These are phyloP conservation scores for Rhodocollybia butyracea DNA, from an alignment of 768 basidiomycete genomes.

Conservation along the genomic window DNA sequence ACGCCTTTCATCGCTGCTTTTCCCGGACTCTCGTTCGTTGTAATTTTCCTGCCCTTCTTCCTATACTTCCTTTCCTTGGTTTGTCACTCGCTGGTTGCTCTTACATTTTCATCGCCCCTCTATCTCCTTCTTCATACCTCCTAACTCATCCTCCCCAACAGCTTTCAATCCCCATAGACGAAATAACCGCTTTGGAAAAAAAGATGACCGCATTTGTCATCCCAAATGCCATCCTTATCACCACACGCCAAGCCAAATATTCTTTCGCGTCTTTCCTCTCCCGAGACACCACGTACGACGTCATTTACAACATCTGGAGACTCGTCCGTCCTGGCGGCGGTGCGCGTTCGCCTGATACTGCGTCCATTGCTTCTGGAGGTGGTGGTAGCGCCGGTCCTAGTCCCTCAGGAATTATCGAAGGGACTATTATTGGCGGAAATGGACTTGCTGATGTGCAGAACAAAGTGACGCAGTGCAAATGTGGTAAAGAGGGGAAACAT, in stretches of 20 bases:
- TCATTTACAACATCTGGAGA: slow-evolving; percentile 94
- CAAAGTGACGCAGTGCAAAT: slow-evolving; percentile 72
- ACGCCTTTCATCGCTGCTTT: neutral
- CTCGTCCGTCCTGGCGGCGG: slow-evolving; percentile 70
- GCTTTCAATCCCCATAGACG: slow-evolving; percentile 86
- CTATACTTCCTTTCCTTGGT: too few species aligned
- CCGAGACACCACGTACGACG: slow-evolving; percentile 93
- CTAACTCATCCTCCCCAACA: slow-evolving; percentile 24
- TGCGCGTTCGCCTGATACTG: slow-evolving; percentile 17
- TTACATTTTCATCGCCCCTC: neutral
- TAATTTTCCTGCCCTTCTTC: neutral
- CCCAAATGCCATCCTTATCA: slow-evolving; percentile 91
- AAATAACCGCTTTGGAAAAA: slow-evolving; percentile 87
- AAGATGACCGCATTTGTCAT: slow-evolving; percentile 98
- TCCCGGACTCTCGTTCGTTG: neutral
- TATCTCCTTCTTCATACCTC: neutral
- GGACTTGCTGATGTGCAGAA: slow-evolving; percentile 19
- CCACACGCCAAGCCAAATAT: slow-evolving; percentile 81
- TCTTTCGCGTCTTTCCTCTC: slow-evolving; percentile 96
- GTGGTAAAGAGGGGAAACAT: slow-evolving; percentile 69
- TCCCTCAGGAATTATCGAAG: slow-evolving; percentile 15
- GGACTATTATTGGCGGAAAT: slow-evolving; percentile 16
- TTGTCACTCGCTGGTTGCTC: too few species aligned
- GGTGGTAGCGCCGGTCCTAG: slow-evolving; percentile 24
- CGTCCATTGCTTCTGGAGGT: slow-evolving; percentile 32